These are phyloP conservation scores for Candida buenavistaensis DNA, from an alignment of 1,139 yeast genomes.

Conservation along the genomic window DNA sequence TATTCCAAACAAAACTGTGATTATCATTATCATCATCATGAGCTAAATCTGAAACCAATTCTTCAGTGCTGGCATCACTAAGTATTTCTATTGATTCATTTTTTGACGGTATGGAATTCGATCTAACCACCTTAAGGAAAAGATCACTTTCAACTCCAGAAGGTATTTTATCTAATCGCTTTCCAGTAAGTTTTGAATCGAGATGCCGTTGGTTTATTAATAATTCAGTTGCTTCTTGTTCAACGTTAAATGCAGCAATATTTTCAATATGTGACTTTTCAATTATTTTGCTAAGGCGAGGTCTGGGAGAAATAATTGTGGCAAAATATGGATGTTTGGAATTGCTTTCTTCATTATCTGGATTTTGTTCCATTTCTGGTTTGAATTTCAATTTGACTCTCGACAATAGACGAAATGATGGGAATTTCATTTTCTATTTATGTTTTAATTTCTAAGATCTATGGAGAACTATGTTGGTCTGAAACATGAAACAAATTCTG, in stretches of 20 bases:
- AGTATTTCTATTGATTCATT: conserved; percentile 4
- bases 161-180: no score
- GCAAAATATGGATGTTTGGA: neutral
- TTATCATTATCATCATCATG: no score
- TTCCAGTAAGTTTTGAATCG: neutral
- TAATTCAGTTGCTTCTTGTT: neutral
- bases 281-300: conserved; percentile 3
- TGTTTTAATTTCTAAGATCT: neutral
- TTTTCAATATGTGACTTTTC: conserved; percentile 4
- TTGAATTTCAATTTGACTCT: conserved; percentile 3
- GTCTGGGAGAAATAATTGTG: conserved; percentile 6
- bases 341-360: neutral
- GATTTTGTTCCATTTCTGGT: neutral
- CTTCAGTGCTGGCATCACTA: no score
- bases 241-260: conserved; percentile 6
- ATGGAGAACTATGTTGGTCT: no score
- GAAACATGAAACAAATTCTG: no score
- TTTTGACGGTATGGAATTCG: neutral
- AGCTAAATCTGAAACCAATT: no score
- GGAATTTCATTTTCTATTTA: conserved; percentile 4
- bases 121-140: conserved; percentile 1
- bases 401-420: no score
- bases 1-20: no score
- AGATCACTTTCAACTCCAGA: neutral
- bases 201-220: neutral